Evolutionary conservation across 140 eudicot species (phyloP), one percentile per base, ranked within the genome.

Genomic region (Ambrosia hybrid): DNA sequence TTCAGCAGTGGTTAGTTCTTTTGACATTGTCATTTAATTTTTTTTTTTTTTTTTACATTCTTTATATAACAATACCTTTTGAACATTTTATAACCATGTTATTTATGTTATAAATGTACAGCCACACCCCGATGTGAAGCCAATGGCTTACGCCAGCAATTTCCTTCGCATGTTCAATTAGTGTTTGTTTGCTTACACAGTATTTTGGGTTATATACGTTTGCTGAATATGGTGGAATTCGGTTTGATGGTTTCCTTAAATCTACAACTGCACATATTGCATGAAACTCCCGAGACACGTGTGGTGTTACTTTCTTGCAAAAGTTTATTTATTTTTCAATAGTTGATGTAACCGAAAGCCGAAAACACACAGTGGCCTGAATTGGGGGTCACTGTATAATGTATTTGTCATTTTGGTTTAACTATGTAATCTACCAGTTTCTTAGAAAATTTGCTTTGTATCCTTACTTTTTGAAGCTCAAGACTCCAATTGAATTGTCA

Each of bases 71-170:
- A 38, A 12, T 1, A 26, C 10, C 43, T 14, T 59, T 14, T n/a
- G 2, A 43, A 45, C 15, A 10, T 38, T 45, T 64, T 12, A 6
- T 17, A 52, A 39, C 57, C n/a, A 10, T 66, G 1, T 7, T 16
- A 10, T 33, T 52, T 36, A 6, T 53, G 34, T 52, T 30, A n/a
- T 30, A 68, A 21, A 21, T 51, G 7, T 90, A 80, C 96, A 94
- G 99, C 89, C 97, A 10, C 99, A 94, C 70, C 99, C 99, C 62
- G 96, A 91, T 74, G 96, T 94, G 73, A 94, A 88, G 79, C 99
- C 99, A 38, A 94, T 94, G 99, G 99, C 99, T 15, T 94, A 94
- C 45, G 99, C 99, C 57, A 94, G 83, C 91, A 94, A 94, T 81
- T 94, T 94, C 86, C 90, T 94, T 37, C 78, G 95, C 14, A 90